These are phyloP conservation scores for Geosmithia morbida DNA, from an alignment of 2,329 filamentous ascomycete genomes.

Conservation along the genomic window DNA sequence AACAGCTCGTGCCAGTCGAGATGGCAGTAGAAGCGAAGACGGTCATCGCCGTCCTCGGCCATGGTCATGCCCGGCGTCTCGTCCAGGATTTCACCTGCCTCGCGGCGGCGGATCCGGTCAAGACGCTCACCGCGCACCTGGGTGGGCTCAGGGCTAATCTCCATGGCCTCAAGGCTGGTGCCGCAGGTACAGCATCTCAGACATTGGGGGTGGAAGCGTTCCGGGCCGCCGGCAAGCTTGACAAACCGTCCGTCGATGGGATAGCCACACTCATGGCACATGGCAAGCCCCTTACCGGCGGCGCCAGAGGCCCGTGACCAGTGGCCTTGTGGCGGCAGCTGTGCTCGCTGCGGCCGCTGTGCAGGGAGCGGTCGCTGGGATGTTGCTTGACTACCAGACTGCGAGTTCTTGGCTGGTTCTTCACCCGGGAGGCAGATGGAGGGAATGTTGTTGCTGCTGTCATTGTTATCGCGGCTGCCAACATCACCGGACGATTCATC, in stretches of 20 bases:
- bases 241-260: slow-evolving; percentile 87
- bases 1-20: slow-evolving; percentile 97
- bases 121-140: slow-evolving; percentile 55
- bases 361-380: slow-evolving; percentile 6
- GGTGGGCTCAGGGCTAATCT: slow-evolving; percentile 88
- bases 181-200: slow-evolving; percentile 82
- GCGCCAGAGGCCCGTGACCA: slow-evolving; percentile 41
- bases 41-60: slow-evolving; percentile 58
- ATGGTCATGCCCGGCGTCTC: slow-evolving; percentile 50
- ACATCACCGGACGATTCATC: slow-evolving; percentile 8
- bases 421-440: slow-evolving; percentile 31
- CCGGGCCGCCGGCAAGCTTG: slow-evolving; percentile 54
- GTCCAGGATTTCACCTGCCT: slow-evolving; percentile 40
- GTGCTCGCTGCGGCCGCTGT: slow-evolving; percentile 25
- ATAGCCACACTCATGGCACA: slow-evolving; percentile 70
- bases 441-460: slow-evolving; percentile 19
- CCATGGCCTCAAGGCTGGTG: slow-evolving; percentile 81
- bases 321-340: slow-evolving; percentile 30
- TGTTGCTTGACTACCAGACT: slow-evolving; percentile 13
- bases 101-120: slow-evolving; percentile 52
- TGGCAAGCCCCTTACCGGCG: slow-evolving; percentile 41
- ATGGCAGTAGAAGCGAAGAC: slow-evolving; percentile 85
- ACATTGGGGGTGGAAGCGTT: slow-evolving; percentile 85
- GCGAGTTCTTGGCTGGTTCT: slow-evolving; percentile 4
- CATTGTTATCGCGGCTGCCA: slow-evolving; percentile 25